Conservation (phyloP, 306 rosid genomes). For the Cercis canadensis region DNA sequence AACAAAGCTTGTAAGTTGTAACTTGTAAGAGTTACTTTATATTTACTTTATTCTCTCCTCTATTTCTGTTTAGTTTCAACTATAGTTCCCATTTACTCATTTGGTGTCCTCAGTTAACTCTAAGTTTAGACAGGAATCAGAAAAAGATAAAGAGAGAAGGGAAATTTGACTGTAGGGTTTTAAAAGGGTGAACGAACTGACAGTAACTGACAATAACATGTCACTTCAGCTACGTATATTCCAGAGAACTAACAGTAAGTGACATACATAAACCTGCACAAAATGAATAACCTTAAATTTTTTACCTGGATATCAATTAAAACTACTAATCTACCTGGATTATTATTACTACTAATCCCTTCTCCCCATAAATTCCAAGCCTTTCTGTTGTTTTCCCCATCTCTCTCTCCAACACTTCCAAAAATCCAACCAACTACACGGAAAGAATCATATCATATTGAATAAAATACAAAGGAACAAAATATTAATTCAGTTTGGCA, state of each 20-base stretch:
- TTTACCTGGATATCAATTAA: too few relatives aligned
- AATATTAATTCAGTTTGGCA: constrained; percentile 25
- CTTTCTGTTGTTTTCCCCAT: neutral
- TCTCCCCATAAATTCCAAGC: constrained; percentile 25
- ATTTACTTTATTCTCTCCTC: too few relatives aligned
- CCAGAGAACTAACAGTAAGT: constrained; percentile 36
- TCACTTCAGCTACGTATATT: constrained; percentile 58
- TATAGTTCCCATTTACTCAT: constrained; percentile 11
- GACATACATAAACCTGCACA: neutral
- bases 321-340: too few relatives aligned
- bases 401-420: constrained; percentile 32
- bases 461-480: constrained; percentile 27
- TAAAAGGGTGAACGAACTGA: constrained; percentile 45
- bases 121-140: constrained; percentile 43
- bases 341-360: too few relatives aligned
- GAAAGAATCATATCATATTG: constrained; percentile 42
- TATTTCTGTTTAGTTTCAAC: too few relatives aligned
- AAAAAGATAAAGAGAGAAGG: constrained; percentile 11
- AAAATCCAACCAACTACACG: constrained; percentile 48
- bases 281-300: too few relatives aligned
- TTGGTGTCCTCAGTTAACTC: constrained; percentile 49
- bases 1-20: neutral
- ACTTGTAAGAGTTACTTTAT: neutral
- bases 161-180: constrained; percentile 48
- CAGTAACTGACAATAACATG: constrained; percentile 49